Base-by-base conservation (phyloP, 2,329 filamentous ascomycete species). In the Penicillium sp. region DNA sequence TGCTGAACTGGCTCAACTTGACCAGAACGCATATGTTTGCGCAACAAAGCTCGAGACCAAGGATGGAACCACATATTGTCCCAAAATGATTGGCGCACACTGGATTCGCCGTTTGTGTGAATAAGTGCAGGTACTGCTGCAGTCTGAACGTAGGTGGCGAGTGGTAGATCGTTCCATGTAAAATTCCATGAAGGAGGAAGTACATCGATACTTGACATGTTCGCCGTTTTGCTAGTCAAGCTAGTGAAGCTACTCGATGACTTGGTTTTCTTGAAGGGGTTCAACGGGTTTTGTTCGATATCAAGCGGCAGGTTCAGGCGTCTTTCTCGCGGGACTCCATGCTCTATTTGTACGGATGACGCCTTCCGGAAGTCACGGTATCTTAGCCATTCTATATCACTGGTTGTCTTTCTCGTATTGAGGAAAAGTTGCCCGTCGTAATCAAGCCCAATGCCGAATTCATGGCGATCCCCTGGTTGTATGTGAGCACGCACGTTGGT, bases 401-500 rank as follows among this genome's bases (percentile, higher is more conserved):
- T 60, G 18, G 71, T 67, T 2, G 73, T 68, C 28, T 74, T 66
- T 8, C 70, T 65, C 60, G 74, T 74, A 49, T 72, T 77, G 64
- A 77, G 75, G 64, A 82, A 81, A 2, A 83, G 70, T 1, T 73
- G 68, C 6, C 79, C 79, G 47, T 76, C 71, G 62, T 80, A 82
- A 65, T 83, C 80, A 7, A 82, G 68, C 3, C 79, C 79, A 12
- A 82, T 78, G 3, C 76, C 75, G 55, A 74, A 81, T 52, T 83
- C 80, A 62, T 80, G 78, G 3, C 70, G 71, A 14, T 66, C 70
- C 7, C 70, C 73, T 1, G 68, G 59, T 21, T 73, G 64, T 2
- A 75, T 62, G 26, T 66, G 65, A 42, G 73, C 61, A 26, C 65
- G 66, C 20, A 71, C 65, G 3, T 67, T 65, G 0, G 71, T 72